A percentile compares a stretch with the other conserved stretches of the same genome.
phyloP scores from a whole-genome alignment of 2,329 filamentous ascomycete genomes.

The Meredithiella fracta region DNA sequence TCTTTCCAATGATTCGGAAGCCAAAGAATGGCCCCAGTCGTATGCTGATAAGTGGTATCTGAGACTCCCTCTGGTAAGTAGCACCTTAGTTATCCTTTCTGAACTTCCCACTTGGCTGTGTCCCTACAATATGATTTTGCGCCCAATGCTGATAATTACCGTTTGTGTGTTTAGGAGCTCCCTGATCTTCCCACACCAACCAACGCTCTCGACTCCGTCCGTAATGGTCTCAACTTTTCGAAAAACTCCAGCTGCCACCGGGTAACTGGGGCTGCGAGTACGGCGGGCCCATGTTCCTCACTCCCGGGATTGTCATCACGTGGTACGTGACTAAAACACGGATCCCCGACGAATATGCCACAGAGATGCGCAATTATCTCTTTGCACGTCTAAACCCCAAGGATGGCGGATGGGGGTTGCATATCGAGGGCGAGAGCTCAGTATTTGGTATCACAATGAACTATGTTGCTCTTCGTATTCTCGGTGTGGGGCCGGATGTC shows the following conservation, averaged over 20 bases:
- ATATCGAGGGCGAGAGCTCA: slow-evolving; percentile 84
- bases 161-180: slow-evolving; percentile 51
- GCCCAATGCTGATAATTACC: too few relatives aligned
- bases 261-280: slow-evolving; percentile 98
- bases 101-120: neutral
- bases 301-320: slow-evolving; percentile 68
- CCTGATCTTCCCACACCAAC: slow-evolving; percentile 54
- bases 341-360: slow-evolving; percentile 62
- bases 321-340: slow-evolving; percentile 84
- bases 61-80: slow-evolving; percentile 55
- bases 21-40: slow-evolving; percentile 67
- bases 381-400: slow-evolving; percentile 68
- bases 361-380: slow-evolving; percentile 85
- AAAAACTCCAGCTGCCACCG: slow-evolving; percentile 69
- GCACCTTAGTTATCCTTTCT: neutral
- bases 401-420: slow-evolving; percentile 93
- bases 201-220: slow-evolving; percentile 58
- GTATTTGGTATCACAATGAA: slow-evolving; percentile 85
- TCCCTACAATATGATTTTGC: slow-evolving; percentile 3
- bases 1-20: slow-evolving; percentile 53
- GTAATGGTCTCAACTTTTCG: slow-evolving; percentile 81
- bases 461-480: slow-evolving; percentile 62
- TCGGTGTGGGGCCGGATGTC: slow-evolving; percentile 73
- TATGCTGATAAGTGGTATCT: slow-evolving; percentile 80
- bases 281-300: slow-evolving; percentile 88